Conservation (phyloP, 2,329 filamentous ascomycete species). For the Exserohilum rostratum region DNA sequence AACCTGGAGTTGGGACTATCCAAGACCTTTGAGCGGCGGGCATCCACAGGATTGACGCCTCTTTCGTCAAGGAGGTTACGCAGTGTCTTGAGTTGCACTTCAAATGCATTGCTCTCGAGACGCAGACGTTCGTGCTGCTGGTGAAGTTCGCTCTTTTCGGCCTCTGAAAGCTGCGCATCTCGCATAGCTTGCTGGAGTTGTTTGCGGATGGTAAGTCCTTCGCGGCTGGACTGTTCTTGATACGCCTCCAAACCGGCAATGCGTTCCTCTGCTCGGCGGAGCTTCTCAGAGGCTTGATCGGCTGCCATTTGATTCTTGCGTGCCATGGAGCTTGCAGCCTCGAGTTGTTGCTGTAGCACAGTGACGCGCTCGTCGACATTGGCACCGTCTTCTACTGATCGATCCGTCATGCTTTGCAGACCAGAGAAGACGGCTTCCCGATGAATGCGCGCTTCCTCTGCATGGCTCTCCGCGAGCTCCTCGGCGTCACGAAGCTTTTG, state of each 20-base stretch:
- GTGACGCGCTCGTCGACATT: slow-evolving; percentile 67
- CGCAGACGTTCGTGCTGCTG: slow-evolving; percentile 84
- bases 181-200: slow-evolving; percentile 85
- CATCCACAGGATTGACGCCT: slow-evolving; percentile 78
- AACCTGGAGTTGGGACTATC: slow-evolving; percentile 76
- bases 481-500: slow-evolving; percentile 83
- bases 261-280: slow-evolving; percentile 91
- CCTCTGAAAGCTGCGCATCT: slow-evolving; percentile 81
- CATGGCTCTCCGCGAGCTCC: slow-evolving; percentile 84
- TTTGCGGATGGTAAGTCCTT: slow-evolving; percentile 85
- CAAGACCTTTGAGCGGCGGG: slow-evolving; percentile 72
- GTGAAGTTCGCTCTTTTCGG: slow-evolving; percentile 80
- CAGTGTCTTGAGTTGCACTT: slow-evolving; percentile 88
- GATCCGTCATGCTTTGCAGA: slow-evolving; percentile 72
- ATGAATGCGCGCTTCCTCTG: slow-evolving; percentile 84
- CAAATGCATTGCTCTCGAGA: slow-evolving; percentile 90
- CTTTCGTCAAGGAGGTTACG: slow-evolving; percentile 92
- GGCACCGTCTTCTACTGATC: slow-evolving; percentile 58
- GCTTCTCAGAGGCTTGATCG: slow-evolving; percentile 82
- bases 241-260: slow-evolving; percentile 97
- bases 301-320: slow-evolving; percentile 89
- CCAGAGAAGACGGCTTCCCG: slow-evolving; percentile 82
- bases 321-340: slow-evolving; percentile 77
- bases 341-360: slow-evolving; percentile 80
- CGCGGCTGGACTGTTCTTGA: slow-evolving; percentile 94